A percentile compares a stretch with the other conserved stretches of the same genome.
Conservation (phyloP, 164 flowering plant species). For the Berberis thunbergii region DNA sequence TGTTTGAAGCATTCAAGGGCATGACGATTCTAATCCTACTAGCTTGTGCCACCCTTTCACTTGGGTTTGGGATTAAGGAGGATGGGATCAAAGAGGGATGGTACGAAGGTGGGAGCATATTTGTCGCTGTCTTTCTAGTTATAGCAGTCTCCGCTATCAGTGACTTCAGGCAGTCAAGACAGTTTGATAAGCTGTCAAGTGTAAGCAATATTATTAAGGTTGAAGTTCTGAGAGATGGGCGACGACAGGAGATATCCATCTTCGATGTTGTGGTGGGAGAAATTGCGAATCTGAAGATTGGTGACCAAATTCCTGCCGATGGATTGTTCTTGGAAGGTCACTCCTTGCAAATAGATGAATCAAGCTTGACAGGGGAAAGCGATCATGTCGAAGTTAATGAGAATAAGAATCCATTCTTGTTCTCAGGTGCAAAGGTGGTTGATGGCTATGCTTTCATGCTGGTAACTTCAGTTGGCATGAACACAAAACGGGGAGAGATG, state of each 20-base stretch:
- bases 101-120: constrained; percentile 47
- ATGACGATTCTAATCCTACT: constrained; percentile 33
- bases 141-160: constrained; percentile 31
- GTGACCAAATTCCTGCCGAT: constrained; percentile 52
- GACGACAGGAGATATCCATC: constrained; percentile 24
- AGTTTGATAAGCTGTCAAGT: constrained; percentile 26
- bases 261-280: constrained; percentile 47
- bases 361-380: constrained; percentile 42
- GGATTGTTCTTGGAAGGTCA: constrained; percentile 41
- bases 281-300: constrained; percentile 29
- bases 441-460: constrained; percentile 46
- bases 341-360: constrained; percentile 37
- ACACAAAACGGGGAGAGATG: constrained; percentile 39
- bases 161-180: constrained; percentile 28
- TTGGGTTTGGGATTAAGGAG: constrained; percentile 38
- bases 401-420: constrained; percentile 18
- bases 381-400: constrained; percentile 24
- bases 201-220: constrained; percentile 24
- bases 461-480: constrained; percentile 38
- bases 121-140: constrained; percentile 34
- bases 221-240: constrained; percentile 31
- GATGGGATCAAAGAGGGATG: constrained; percentile 33
- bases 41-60: constrained; percentile 30
- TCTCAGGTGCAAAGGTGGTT: constrained; percentile 32
- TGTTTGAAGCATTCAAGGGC: constrained; percentile 37